Evolutionary conservation across 1,139 yeast species (phyloP).

Genomic region (Lizanozyma gosingica): DNA sequence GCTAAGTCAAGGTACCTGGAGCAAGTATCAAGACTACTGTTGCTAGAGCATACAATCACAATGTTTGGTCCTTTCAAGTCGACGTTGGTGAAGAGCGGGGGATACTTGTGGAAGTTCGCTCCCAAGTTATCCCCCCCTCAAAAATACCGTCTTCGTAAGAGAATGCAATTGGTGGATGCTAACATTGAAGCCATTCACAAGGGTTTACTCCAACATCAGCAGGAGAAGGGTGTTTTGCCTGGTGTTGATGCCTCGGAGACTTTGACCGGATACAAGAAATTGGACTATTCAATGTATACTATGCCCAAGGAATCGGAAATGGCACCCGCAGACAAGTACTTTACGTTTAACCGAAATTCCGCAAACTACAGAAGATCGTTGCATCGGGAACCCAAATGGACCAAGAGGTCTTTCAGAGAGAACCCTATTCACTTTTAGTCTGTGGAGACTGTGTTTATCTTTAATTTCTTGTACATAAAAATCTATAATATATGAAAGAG

Average conservation of each 20-base stretch:
- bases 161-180: conserved; percentile 74
- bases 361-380: conserved; percentile 81
- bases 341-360: conserved; percentile 69
- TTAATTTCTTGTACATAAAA: conserved; percentile 1
- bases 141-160: conserved; percentile 72
- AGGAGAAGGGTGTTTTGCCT: background rate
- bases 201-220: conserved; percentile 32
- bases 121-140: conserved; percentile 59
- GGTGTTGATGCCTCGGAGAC: conserved; percentile 4
- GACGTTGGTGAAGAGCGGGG: conserved; percentile 59
- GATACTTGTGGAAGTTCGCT: conserved; percentile 70
- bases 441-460: conserved; percentile 4
- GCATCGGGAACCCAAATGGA: conserved; percentile 85
- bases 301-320: conserved; percentile 78
- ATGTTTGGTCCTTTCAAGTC: conserved; percentile 84
- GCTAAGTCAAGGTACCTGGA: too few relatives aligned
- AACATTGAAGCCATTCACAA: conserved; percentile 63
- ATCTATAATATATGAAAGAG: too few relatives aligned
- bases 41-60: conserved; percentile 2
- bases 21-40: too few relatives aligned
- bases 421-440: conserved; percentile 68
- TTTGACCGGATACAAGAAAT: conserved; percentile 27
- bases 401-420: conserved; percentile 70
- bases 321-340: conserved; percentile 76
- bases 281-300: conserved; percentile 44